Evolutionary conservation across 1,139 yeast genomes (phyloP).

Genomic region (Yamadazyma atmosphaerica): DNA sequence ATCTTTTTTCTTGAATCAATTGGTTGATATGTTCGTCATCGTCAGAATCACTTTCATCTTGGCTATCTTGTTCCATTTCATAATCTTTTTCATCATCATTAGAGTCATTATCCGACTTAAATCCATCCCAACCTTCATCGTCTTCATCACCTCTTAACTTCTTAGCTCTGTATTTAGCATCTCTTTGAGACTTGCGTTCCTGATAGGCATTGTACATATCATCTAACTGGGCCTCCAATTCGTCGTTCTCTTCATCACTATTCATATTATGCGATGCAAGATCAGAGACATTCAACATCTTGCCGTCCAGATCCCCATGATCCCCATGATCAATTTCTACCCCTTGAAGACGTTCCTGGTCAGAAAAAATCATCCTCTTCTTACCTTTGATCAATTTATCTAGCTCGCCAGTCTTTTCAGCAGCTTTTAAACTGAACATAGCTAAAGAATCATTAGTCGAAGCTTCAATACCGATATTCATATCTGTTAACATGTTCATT

Average conservation of each 20-base stretch:
- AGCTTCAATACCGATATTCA: conserved; percentile 92
- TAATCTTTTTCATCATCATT: conserved; percentile 45
- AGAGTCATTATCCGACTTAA: conserved; percentile 47
- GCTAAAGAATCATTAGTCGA: conserved; percentile 80
- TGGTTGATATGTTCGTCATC: conserved; percentile 74
- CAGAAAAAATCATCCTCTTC: conserved; percentile 68
- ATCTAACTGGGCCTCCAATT: conserved; percentile 78
- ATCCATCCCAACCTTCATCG: conserved; percentile 89
- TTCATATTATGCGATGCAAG: no score
- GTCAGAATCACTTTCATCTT: conserved; percentile 43
- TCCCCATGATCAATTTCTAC: conserved; percentile 50
- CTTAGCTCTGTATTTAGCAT: conserved; percentile 79
- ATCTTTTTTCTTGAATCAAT: conserved; percentile 57
- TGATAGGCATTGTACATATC: conserved; percentile 78
- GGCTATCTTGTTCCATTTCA: conserved; percentile 44
- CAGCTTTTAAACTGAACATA: conserved; percentile 75
- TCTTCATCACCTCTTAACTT: conserved; percentile 77
- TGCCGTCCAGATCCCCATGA: no score
- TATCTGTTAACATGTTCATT: conserved; percentile 93
- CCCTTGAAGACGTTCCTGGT: conserved; percentile 54
- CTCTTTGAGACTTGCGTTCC: conserved; percentile 71
- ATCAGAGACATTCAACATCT: no score
- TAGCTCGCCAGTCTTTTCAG: conserved; percentile 83
- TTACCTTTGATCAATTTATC: conserved; percentile 78
- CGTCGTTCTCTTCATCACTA: conserved; percentile 64